Base-by-base conservation (phyloP, 495 filamentous ascomycete species). In the Chaetomium fimeti region DNA sequence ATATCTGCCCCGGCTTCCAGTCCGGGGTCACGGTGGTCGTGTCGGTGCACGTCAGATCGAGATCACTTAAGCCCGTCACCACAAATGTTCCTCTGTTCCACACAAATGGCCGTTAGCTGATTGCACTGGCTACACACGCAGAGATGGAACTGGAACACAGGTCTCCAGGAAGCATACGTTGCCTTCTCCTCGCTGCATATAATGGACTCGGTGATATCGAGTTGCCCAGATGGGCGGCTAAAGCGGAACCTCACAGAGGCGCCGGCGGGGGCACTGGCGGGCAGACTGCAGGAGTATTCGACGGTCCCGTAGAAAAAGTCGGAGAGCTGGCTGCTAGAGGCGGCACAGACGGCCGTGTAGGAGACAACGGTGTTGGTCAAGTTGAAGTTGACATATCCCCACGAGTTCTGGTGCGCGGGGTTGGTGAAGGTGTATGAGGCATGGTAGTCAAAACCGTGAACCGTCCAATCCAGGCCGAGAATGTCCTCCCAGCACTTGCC, bases 261-360 rank as follows among this genome's bases (percentile, higher is more conserved):
- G 8, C 63, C 58, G 0, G 52, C 54, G 18, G 63, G 63, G 2
- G 58, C 63, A 24, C 42, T 45, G 16, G 60, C 68, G 9, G 57
- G 47, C 25, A 68, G 49, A 1, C 32, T 58, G 73, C 78, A 81
- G 5, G 61, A 62, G 67, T 78, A 80, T 5, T 63, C 52, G 24
- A 75, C 29, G 38, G 68, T 75, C 36, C 78, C 77, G 65, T 76
- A 79, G 63, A 79, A 81, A 55, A 81, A 81, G 52, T 78, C 74
- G 3, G 40, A 29, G 11, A 79, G 67, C 66, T 74, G 72, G 63
- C 63, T 74, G 70, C 76, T 79, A 25, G 62, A 45, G 13, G 72
- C 77, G 15, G 66, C 70, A 69, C 79, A 80, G 25, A 65, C 42
- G 13, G 71, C 72, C 3, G 65, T 64, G 62, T 73, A 75, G 0